Evolutionary conservation across 352 stramenopile genomes (phyloP), one percentile per base, ranked within the genome.

Genomic region (Phytophthora podocarpi): DNA sequence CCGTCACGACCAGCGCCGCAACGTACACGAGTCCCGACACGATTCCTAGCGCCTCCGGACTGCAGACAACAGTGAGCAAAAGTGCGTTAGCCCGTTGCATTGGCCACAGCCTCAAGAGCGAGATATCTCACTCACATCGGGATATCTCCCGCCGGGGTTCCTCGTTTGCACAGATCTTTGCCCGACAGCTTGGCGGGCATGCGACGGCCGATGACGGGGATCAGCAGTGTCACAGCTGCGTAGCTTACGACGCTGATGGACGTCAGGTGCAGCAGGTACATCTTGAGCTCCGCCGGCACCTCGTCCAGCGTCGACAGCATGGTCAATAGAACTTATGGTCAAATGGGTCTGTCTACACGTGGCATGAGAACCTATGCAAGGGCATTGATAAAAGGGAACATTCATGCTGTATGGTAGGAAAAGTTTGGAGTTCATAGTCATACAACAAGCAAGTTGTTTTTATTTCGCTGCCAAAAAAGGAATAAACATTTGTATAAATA

Each of bases 101-200:
- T 59, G 24, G 16, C 1, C 15, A 2, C 16, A 40, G 23, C 8
- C 7, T 30, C 9, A 23, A 13, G 6, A 15, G 5, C 15, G 18
- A 63, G n/a, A 55, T 30, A 28, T 41, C 20, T 16, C 27, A 50
- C 76, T 56, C 56, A 96, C 86, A 97, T 96, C 36, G 85, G 79
- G 66, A 94, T 93, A 58, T 97, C 89, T 47, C 87, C 88, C 1
- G 78, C 82, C 5, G 82, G 78, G 2, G 87, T 97, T 39, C 91
- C 91, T 52, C 91, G 90, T 64, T 98, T 98, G 76, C 92, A 97
- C 27, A 98, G 79, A 78, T 98, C 91, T 68, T 97, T 97, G 49
- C 92, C 92, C 45, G 84, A 90, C 21, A 98, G 78, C 52, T 95
- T 96, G 21, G 77, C 74, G 0, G 91, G 82, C 67, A 97, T 85